Conservation (phyloP, 2,329 filamentous ascomycete genomes). For the Pseudogymnoascus sp. region DNA sequence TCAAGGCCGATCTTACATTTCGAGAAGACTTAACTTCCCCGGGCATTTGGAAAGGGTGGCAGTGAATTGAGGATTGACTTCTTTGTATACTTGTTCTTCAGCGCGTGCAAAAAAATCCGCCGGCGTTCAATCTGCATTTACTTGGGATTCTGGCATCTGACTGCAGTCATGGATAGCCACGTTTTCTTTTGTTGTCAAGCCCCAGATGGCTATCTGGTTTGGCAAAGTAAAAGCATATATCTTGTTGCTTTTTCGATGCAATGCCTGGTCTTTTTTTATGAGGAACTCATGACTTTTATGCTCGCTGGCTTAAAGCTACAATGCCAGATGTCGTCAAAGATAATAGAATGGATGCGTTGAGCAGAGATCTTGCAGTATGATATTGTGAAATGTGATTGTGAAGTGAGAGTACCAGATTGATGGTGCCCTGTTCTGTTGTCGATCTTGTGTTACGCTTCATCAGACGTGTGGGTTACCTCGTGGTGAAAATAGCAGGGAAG, state of each 20-base stretch:
- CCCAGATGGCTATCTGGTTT: constrained; percentile 12
- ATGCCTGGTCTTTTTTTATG: constrained; percentile 9
- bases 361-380: background rate
- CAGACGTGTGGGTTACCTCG: background rate
- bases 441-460: background rate
- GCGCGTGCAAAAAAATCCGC: constrained; percentile 13
- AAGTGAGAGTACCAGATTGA: background rate
- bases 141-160: constrained; percentile 13
- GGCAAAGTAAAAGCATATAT: constrained; percentile 11
- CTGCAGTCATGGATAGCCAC: constrained; percentile 6
- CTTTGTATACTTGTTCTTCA: constrained; percentile 18
- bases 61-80: constrained; percentile 15
- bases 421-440: background rate
- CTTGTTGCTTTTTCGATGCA: constrained; percentile 4
- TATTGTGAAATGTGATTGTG: background rate
- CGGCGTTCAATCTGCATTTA: constrained; percentile 14
- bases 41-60: constrained; percentile 16
- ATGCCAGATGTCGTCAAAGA: constrained; percentile 13
- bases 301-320: constrained; percentile 13
- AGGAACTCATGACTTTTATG: constrained; percentile 12
- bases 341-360: constrained; percentile 11
- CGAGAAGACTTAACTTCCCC: constrained; percentile 16
- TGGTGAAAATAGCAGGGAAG: background rate
- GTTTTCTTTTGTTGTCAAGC: constrained; percentile 9
- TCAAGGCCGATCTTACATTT: constrained; percentile 20